phyloP scores from a whole-genome alignment of 2,329 filamentous ascomycete genomes.

The Bisporella sp. region DNA sequence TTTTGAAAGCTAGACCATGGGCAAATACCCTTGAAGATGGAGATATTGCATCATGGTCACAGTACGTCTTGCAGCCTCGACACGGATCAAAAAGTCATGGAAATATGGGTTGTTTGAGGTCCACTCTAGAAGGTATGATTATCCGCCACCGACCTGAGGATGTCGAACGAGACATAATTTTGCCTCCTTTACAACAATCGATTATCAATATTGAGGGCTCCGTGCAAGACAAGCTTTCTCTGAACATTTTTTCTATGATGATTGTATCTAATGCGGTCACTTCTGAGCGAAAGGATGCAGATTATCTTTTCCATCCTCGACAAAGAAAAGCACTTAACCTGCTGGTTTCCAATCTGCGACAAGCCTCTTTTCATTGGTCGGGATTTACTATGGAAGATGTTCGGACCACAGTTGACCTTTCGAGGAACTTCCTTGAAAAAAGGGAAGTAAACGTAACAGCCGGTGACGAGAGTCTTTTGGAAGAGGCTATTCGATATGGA shows the following conservation, averaged over 20 bases:
- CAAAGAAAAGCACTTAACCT: slow-evolving; percentile 61
- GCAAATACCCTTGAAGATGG: slow-evolving; percentile 52
- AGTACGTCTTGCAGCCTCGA: slow-evolving; percentile 59
- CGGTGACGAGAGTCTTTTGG: slow-evolving; percentile 55
- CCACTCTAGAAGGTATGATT: slow-evolving; percentile 71
- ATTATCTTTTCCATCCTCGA: slow-evolving; percentile 81
- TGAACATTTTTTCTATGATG: slow-evolving; percentile 80
- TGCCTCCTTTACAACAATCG: slow-evolving; percentile 68
- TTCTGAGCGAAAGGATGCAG: slow-evolving; percentile 73
- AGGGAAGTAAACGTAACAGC: slow-evolving; percentile 49
- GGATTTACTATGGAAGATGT: slow-evolving; percentile 65
- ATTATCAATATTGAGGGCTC: slow-evolving; percentile 72
- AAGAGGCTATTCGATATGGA: slow-evolving; percentile 59
- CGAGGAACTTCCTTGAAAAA: slow-evolving; percentile 59
- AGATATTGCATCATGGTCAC: slow-evolving; percentile 59
- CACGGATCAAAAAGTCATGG: slow-evolving; percentile 46
- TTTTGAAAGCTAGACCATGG: slow-evolving; percentile 75
- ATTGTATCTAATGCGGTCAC: slow-evolving; percentile 83
- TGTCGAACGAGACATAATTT: slow-evolving; percentile 51
- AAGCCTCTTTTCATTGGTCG: slow-evolving; percentile 77
- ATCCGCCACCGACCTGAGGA: slow-evolving; percentile 73
- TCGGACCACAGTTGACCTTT: slow-evolving; percentile 54
- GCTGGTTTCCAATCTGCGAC: slow-evolving; percentile 71
- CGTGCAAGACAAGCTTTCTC: slow-evolving; percentile 73
- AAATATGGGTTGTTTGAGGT: slow-evolving; percentile 54